These are phyloP conservation scores for Lepidium africanum DNA, from an alignment of 345 rosid species.

Conservation along the genomic window DNA sequence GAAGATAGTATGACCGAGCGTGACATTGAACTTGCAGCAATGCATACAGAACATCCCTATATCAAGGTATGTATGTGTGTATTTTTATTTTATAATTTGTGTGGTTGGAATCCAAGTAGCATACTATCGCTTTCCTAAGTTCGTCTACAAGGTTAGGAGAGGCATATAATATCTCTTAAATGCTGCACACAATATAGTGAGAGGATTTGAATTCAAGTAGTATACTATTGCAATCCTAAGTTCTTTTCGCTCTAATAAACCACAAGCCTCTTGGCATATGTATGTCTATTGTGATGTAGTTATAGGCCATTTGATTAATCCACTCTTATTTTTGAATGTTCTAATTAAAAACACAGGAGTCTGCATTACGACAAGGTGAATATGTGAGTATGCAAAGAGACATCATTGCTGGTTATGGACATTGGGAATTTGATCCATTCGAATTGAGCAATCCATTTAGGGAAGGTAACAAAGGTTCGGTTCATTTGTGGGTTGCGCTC, in stretches of 20 bases:
- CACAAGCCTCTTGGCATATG: no score
- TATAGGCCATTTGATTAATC: no score
- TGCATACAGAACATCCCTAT: conserved; percentile 27
- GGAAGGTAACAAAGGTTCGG: conserved; percentile 33
- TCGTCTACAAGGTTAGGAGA: no score
- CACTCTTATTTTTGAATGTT: neutral
- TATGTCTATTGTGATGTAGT: no score
- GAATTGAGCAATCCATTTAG: conserved; percentile 58
- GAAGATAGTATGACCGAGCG: conserved; percentile 37
- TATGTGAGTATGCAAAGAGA: conserved; percentile 51
- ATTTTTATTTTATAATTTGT: no score
- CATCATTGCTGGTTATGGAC: conserved; percentile 40
- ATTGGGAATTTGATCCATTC: conserved; percentile 75
- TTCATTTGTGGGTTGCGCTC: conserved; percentile 68
- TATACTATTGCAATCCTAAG: no score
- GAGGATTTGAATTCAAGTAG: no score
- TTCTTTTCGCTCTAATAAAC: no score
- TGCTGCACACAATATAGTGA: no score
- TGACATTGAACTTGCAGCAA: conserved; percentile 35
- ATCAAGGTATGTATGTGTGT: conserved; percentile 33
- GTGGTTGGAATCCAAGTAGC: no score
- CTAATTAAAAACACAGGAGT: conserved; percentile 29
- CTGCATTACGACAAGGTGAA: conserved; percentile 54
- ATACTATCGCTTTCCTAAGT: no score
- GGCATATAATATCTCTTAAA: no score